These are phyloP conservation scores for Ramichloridium luteum DNA, from an alignment of 2,329 filamentous ascomycete genomes.

Conservation along the genomic window DNA sequence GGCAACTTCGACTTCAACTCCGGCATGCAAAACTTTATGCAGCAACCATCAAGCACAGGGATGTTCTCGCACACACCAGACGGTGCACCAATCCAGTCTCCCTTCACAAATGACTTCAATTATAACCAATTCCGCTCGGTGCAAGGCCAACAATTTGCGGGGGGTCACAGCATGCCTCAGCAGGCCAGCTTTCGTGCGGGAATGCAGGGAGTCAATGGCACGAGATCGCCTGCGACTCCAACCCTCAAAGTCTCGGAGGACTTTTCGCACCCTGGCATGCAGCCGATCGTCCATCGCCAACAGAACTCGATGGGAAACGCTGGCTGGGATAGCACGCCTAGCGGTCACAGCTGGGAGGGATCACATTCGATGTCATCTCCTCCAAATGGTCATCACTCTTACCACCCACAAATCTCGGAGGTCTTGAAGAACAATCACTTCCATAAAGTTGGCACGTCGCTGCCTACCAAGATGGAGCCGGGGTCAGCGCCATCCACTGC, in stretches of 20 bases:
- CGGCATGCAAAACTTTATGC: slow-evolving; percentile 38
- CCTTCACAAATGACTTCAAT: slow-evolving; percentile 66
- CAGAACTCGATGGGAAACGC: slow-evolving; percentile 43
- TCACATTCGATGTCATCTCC: slow-evolving; percentile 89
- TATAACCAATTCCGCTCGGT: slow-evolving; percentile 62
- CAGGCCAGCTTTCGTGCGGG: slow-evolving; percentile 20
- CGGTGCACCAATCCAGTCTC: slow-evolving; percentile 81
- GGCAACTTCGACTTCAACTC: slow-evolving; percentile 30
- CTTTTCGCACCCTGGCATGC: slow-evolving; percentile 22
- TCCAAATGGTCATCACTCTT: slow-evolving; percentile 42
- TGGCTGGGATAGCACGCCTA: slow-evolving; percentile 78
- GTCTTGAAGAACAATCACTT: slow-evolving; percentile 63
- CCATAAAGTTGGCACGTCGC: slow-evolving; percentile 41
- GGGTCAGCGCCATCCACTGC: slow-evolving; percentile 47
- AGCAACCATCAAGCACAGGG: slow-evolving; percentile 48
- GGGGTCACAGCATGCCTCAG: slow-evolving; percentile 22
- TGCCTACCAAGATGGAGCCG: slow-evolving; percentile 72
- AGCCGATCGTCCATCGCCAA: slow-evolving; percentile 40
- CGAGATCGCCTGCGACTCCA: slow-evolving; percentile 69
- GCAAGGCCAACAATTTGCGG: slow-evolving; percentile 36
- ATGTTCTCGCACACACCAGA: slow-evolving; percentile 87
- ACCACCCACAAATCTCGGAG: slow-evolving; percentile 71
- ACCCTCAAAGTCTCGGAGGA: slow-evolving; percentile 64
- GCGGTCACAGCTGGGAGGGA: slow-evolving; percentile 61
- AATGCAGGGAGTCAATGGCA: slow-evolving; percentile 47